Evolutionary conservation across 352 stramenopile genomes (phyloP).

Genomic region (Phytophthora crassamura): DNA sequence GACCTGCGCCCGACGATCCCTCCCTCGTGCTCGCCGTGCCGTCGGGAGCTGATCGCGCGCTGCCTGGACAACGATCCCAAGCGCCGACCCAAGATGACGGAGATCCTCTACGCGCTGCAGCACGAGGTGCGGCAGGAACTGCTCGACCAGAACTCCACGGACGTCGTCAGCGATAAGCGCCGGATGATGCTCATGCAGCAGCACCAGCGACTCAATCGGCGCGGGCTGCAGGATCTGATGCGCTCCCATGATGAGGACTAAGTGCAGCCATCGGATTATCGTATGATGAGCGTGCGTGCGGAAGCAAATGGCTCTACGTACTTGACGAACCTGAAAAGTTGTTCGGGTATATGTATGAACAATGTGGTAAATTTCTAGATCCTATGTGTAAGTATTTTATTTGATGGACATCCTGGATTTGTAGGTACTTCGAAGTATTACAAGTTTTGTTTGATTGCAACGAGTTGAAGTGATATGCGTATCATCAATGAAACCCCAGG

Average conservation of each 20-base stretch:
- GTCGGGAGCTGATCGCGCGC: slow-evolving; percentile 69
- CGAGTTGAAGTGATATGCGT: slow-evolving; percentile 20
- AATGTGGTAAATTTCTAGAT: slow-evolving; percentile 3
- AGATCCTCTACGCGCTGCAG: slow-evolving; percentile 77
- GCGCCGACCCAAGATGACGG: slow-evolving; percentile 74
- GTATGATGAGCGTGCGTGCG: background rate
- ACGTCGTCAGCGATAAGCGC: slow-evolving; percentile 64
- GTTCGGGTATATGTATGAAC: slow-evolving; percentile 9
- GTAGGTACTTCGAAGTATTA: background rate
- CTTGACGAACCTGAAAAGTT: slow-evolving; percentile 1
- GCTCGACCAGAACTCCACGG: slow-evolving; percentile 69
- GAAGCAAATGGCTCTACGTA: slow-evolving; percentile 9
- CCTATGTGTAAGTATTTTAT: slow-evolving; percentile 13
- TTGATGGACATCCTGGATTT: slow-evolving; percentile 1
- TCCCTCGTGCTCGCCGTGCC: slow-evolving; percentile 55
- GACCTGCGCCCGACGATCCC: slow-evolving; percentile 74
- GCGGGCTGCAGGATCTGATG: slow-evolving; percentile 69
- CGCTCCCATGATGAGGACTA: slow-evolving; percentile 27
- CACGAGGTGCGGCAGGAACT: slow-evolving; percentile 83
- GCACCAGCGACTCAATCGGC: slow-evolving; percentile 79
- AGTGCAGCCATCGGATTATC: slow-evolving; percentile 7
- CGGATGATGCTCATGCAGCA: slow-evolving; percentile 77
- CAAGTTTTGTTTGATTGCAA: slow-evolving; percentile 11
- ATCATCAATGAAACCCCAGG: slow-evolving; percentile 4
- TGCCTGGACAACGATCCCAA: slow-evolving; percentile 71